phyloP scores from a whole-genome alignment of 768 basidiomycete genomes.

The Boletus sp. region DNA sequence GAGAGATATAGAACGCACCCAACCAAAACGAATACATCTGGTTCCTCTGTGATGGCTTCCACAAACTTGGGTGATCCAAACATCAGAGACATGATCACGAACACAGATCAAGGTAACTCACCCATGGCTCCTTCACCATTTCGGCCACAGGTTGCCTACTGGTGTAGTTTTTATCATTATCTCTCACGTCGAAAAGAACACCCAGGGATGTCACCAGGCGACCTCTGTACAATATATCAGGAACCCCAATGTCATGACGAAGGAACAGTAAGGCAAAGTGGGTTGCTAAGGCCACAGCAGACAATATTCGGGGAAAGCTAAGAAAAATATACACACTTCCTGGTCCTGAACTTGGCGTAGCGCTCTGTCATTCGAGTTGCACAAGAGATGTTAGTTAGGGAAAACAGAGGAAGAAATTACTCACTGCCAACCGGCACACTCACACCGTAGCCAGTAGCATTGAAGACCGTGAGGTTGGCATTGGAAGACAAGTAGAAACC shows the following conservation, averaged over 20 bases:
- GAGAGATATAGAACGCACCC: conserved; percentile 42
- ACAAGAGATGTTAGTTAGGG: conserved; percentile 34
- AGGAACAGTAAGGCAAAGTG: neutral
- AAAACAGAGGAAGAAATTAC: conserved; percentile 1
- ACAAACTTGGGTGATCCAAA: conserved; percentile 50
- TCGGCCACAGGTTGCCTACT: conserved; percentile 69
- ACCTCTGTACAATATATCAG: conserved; percentile 39
- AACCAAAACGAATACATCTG: conserved; percentile 78
- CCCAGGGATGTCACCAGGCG: conserved; percentile 77
- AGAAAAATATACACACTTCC: conserved; percentile 47
- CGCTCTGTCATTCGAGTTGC: conserved; percentile 40
- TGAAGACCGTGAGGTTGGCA: conserved; percentile 57
- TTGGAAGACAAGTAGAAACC: conserved; percentile 84
- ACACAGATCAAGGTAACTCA: conserved; percentile 24
- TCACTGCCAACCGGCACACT: conserved; percentile 47
- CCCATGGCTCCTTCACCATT: conserved; percentile 83
- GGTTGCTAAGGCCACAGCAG: too few species aligned
- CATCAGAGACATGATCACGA: neutral
- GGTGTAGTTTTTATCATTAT: conserved; percentile 66
- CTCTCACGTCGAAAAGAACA: conserved; percentile 72
- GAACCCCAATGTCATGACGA: neutral
- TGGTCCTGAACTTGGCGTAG: conserved; percentile 70
- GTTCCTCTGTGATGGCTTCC: conserved; percentile 75
- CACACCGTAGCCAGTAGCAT: conserved; percentile 34
- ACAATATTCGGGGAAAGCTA: neutral